These are phyloP conservation scores for Gillenia trifoliata DNA, from an alignment of 306 rosid genomes.

Conservation along the genomic window DNA sequence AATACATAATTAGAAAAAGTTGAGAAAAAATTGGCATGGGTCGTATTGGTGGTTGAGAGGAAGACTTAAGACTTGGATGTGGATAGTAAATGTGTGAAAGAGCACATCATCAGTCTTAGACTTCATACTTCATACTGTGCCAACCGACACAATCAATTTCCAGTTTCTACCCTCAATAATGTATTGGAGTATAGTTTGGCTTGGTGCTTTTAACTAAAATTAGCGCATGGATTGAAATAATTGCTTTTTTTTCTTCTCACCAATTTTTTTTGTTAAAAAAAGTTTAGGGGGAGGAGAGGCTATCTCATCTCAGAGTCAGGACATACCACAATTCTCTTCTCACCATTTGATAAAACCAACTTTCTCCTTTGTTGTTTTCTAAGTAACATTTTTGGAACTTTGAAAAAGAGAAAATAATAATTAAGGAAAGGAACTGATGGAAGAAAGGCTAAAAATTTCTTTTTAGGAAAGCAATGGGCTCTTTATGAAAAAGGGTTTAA, in stretches of 20 bases:
- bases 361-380: not conserved
- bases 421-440: not conserved
- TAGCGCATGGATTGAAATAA: not conserved
- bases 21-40: not conserved
- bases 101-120: not conserved
- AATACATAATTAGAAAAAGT: too few species aligned
- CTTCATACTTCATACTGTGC: not conserved
- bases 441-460: not conserved
- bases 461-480: constrained; percentile 3
- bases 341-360: too few species aligned
- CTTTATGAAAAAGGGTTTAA: not conserved
- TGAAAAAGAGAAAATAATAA: not conserved
- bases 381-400: not conserved
- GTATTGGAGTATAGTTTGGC: not conserved
- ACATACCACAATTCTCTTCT: too few species aligned
- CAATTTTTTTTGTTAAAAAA: too few species aligned
- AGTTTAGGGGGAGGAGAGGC: too few species aligned
- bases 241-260: not conserved
- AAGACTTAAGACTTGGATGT: not conserved
- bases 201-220: not conserved
- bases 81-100: not conserved
- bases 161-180: constrained; percentile 5
- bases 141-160: not conserved
- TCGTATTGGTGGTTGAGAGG: constrained; percentile 4
- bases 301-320: too few species aligned